A percentile compares a stretch with the other conserved stretches of the same genome.
Conservation (phyloP, 2,329 filamentous ascomycete species). For the Colletotrichum tofieldiae region DNA sequence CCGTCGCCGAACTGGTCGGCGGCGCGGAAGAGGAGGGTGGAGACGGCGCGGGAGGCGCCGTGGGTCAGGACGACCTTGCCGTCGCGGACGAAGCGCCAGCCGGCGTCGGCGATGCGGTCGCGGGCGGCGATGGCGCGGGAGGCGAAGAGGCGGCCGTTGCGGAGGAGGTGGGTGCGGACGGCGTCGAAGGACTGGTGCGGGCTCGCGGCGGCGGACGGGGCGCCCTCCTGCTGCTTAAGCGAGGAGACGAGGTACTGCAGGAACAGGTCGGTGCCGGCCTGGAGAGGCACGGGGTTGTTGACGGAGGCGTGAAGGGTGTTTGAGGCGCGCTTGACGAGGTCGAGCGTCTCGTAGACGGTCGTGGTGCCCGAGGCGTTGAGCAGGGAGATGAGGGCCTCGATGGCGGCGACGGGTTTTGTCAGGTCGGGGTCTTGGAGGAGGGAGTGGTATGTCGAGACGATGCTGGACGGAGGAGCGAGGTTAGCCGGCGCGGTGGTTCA, state of each 20-base stretch:
- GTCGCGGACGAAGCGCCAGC: conserved; percentile 83
- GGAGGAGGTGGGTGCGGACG: conserved; percentile 85
- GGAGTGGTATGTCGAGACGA: conserved; percentile 69
- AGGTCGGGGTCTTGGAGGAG: conserved; percentile 82
- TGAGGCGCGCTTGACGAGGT: conserved; percentile 85
- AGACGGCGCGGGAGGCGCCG: conserved; percentile 88
- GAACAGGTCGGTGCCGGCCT: conserved; percentile 95
- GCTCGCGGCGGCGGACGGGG: conserved; percentile 45
- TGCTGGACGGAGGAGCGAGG: conserved; percentile 55
- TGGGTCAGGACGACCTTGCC: conserved; percentile 90
- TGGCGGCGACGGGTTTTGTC: conserved; percentile 96
- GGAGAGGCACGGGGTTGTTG: conserved; percentile 90
- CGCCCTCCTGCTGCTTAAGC: conserved; percentile 68
- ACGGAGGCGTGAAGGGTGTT: conserved; percentile 83
- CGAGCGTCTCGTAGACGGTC: conserved; percentile 95
- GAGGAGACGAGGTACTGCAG: conserved; percentile 91
- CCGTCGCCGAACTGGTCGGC: conserved; percentile 71
- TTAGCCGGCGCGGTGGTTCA: not conserved
- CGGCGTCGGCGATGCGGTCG: conserved; percentile 85
- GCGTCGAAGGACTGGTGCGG: conserved; percentile 77
- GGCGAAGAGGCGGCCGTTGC: conserved; percentile 90
- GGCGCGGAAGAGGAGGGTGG: conserved; percentile 81
- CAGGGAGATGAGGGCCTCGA: conserved; percentile 90
- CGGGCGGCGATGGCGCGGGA: conserved; percentile 88
- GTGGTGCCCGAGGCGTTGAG: conserved; percentile 84